Evolutionary conservation across 495 filamentous ascomycete genomes (phyloP).

Genomic region (Penicillium diatomitis): DNA sequence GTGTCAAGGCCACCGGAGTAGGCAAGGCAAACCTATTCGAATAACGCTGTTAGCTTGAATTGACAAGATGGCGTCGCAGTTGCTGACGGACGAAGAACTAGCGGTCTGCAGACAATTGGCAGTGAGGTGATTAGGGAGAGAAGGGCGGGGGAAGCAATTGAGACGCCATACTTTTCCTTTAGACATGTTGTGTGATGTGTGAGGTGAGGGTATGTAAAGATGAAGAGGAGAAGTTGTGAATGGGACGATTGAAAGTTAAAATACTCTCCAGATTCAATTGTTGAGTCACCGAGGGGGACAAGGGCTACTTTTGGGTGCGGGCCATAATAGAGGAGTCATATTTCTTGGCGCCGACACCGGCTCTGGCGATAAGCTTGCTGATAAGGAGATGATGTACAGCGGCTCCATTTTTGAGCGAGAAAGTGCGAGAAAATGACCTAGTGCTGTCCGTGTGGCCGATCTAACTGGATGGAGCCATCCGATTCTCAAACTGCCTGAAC

Average conservation of each 20-base stretch:
- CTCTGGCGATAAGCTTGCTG: slow-evolving; percentile 1
- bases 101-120: slow-evolving; percentile 12
- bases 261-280: not conserved
- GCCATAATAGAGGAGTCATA: slow-evolving; percentile 12
- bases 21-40: slow-evolving; percentile 28
- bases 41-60: slow-evolving; percentile 9
- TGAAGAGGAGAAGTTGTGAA: slow-evolving; percentile 4
- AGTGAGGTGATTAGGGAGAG: not conserved
- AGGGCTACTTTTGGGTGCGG: slow-evolving; percentile 22
- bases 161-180: slow-evolving; percentile 19
- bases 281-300: slow-evolving; percentile 27
- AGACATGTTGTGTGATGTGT: slow-evolving; percentile 16
- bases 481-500: too few species aligned
- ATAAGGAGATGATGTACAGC: slow-evolving; percentile 5
- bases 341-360: slow-evolving; percentile 21
- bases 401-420: not conserved
- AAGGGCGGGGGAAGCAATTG: not conserved
- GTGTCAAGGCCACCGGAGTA: slow-evolving; percentile 55
- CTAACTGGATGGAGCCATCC: too few species aligned
- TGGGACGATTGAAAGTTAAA: not conserved
- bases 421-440: not conserved
- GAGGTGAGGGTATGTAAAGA: not conserved
- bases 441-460: too few species aligned
- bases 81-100: slow-evolving; percentile 8
- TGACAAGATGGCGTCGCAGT: slow-evolving; percentile 1